Evolutionary conservation across 768 basidiomycete genomes (phyloP), one percentile per base, ranked within the genome.

Genomic region (Dentipellis fragilis): DNA sequence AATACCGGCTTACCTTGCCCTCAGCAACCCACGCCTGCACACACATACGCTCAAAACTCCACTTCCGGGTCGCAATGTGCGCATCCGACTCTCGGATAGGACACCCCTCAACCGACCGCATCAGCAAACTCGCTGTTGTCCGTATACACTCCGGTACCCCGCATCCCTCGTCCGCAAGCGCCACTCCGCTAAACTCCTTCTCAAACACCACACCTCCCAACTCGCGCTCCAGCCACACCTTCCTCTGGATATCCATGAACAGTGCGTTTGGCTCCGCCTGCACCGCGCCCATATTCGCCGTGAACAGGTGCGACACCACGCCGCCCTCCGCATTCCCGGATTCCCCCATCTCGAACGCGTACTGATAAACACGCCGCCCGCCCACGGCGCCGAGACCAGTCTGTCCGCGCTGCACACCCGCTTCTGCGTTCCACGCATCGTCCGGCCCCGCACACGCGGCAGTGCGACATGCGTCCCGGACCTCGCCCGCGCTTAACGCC

Each of bases 271-370:
- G 54, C 19, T 39, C 29, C 11, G n/a, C 39, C 46, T 61, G 60
- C 17, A 54, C 38, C 42, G 10, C 9, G 16, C 19, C 29, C 23
- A 23, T 49, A 34, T 61, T 59, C 2, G 59, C 38, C 11, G 60
- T 61, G 54, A 61, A 61, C 45, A 61, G 29, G 36, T 61, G 60
- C 29, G 48, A 53, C 45, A 59, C 19, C 48, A 49, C 21, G 39
- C 10, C 22, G 8, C 42, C 42, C 4, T 47, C 39, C 11, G 10
- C 34, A n/a, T 17, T 19, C 9, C 47, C n/a, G 11, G 51, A 34
- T 17, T 45, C 35, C 5, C 19, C 14, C 14, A 40, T 39, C 17
- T 22, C 9, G 10, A 34, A 55, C 52, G 14, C 59, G 54, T 49
- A 49, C 49, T n/a, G 14, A 23, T 23, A 49, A 4, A 29, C 22